phyloP scores from a whole-genome alignment of 257 asterid genomes.

The Eustoma russellianum region DNA sequence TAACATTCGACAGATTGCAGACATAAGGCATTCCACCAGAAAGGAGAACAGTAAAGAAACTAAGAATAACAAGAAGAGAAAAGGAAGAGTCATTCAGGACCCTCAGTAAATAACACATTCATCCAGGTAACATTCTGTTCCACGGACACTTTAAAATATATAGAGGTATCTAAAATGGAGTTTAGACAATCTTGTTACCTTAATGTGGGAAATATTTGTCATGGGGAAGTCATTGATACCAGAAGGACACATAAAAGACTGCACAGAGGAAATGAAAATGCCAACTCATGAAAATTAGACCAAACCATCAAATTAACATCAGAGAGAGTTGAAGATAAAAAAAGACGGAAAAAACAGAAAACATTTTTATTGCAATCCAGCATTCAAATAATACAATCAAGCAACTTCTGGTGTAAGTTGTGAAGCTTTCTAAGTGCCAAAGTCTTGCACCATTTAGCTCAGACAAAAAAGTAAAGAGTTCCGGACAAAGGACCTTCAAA shows the following conservation, averaged over 20 bases:
- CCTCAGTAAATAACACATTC: not conserved
- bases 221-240: slow-evolving; percentile 96
- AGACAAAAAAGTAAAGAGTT: not conserved
- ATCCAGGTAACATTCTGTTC: not conserved
- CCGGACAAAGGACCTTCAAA: slow-evolving; percentile 54
- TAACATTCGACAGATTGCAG: slow-evolving; percentile 8
- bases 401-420: no score
- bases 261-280: slow-evolving; percentile 8
- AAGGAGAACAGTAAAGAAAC: no score
- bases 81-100: not conserved
- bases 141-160: not conserved
- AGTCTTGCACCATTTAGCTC: no score
- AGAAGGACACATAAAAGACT: slow-evolving; percentile 99
- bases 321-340: not conserved
- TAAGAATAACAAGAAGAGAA: not conserved
- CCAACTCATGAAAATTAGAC: slow-evolving; percentile 7
- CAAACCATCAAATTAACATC: not conserved
- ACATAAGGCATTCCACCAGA: not conserved
- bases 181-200: slow-evolving; percentile 33
- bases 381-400: no score
- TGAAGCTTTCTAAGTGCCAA: no score
- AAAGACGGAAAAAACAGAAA: not conserved
- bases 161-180: not conserved
- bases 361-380: not conserved
- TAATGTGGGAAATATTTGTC: slow-evolving; percentile 80